Base-by-base conservation (phyloP, 305 asterid species). In the Monarda citriodora region DNA sequence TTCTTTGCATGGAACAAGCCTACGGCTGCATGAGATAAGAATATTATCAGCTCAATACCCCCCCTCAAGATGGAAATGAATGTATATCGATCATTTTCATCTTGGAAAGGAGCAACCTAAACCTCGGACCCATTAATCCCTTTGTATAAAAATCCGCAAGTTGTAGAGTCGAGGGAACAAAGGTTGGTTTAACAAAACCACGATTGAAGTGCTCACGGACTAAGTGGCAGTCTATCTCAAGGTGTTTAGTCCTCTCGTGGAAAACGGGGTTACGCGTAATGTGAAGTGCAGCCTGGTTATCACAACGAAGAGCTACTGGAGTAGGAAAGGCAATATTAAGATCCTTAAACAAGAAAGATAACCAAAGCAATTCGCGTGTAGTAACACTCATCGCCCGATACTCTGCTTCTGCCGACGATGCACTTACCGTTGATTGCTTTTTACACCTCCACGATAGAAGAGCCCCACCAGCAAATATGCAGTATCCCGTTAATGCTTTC, bases 401-500 rank as follows among this genome's bases (percentile, higher is more conserved):
- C 16, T 38, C 16, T 0, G 44, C 44, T 4, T 38, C 44, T 1
- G 44, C 44, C 0, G 44, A 10, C 1, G 44, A 38, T 1, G 5
- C 14, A 2, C 5, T 12, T 3, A 38, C 44, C 1, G 5, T 38
- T 4, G 14, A 3, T 9, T 38, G 15, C 5, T 38, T 38, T 4
- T 38, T 38, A 16, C 44, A 38, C 0, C 3, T 2, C 44, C 44
- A 38, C 0, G 44, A 38, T 1, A 38, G 1, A 12, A 38, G 16
- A 38, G 15, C 12, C 12, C 2, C 14, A 10, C 44, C 13, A 11
- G 12, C 1, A 4, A 38, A 38, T 1, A 38, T 12, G 3, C 13
- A 38, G 3, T 1, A 38, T 1, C 16, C 44, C 1, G 16, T 38
- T 0, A 38, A 0, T 1, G 44, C 12, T 1, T 0, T 1, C 3